Conservation (phyloP, 2,329 filamentous ascomycete genomes). For the Furcasterigmium sp. region DNA sequence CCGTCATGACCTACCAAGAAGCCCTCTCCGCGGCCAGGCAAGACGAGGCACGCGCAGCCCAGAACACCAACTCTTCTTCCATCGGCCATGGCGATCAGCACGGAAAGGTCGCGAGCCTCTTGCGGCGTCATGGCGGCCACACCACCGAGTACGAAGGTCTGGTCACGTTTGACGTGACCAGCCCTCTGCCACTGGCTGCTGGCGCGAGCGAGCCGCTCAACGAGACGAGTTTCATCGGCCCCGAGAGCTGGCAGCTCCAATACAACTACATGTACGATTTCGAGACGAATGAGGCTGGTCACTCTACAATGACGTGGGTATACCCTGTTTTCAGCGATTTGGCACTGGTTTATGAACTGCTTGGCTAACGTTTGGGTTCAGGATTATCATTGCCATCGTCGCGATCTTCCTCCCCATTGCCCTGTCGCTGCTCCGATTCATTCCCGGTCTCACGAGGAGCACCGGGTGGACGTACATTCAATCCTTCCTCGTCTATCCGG, state of each 20-base stretch:
- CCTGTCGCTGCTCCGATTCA: slow-evolving; percentile 22
- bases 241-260: slow-evolving; percentile 24
- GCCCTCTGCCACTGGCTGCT: background rate
- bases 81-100: background rate
- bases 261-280: slow-evolving; percentile 49
- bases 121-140: slow-evolving; percentile 1
- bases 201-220: slow-evolving; percentile 17
- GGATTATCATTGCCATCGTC: slow-evolving; percentile 18
- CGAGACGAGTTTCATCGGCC: slow-evolving; percentile 22
- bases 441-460: slow-evolving; percentile 12
- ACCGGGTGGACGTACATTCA: slow-evolving; percentile 1
- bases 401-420: slow-evolving; percentile 18
- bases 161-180: background rate
- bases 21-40: background rate
- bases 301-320: slow-evolving; percentile 12
- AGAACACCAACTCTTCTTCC: background rate
- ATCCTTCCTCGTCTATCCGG: slow-evolving; percentile 21
- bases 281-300: slow-evolving; percentile 35
- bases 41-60: background rate
- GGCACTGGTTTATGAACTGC: no score
- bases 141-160: background rate
- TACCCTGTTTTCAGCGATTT: background rate
- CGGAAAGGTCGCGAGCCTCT: background rate
- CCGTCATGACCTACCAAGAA: slow-evolving; percentile 20
- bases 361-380: background rate